These are phyloP conservation scores for Castanea crenata DNA, from an alignment of 306 rosid genomes.

Conservation along the genomic window DNA sequence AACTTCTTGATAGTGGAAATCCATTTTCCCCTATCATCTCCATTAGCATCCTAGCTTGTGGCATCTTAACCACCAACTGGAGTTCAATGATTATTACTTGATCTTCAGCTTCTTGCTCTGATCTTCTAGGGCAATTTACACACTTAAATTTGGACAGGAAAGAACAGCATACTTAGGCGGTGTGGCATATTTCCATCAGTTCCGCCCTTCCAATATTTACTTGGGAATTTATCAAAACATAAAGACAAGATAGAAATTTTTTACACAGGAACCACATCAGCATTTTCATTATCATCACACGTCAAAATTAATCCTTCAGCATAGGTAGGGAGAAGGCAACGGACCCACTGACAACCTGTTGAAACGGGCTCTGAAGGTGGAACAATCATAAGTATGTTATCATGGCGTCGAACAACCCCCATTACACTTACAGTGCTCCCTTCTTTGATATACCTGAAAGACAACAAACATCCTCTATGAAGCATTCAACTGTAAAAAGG, in stretches of 20 bases:
- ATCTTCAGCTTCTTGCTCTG: constrained; percentile 32
- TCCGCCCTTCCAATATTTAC: constrained; percentile 35
- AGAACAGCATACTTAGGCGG: constrained; percentile 16
- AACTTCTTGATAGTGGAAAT: constrained; percentile 26
- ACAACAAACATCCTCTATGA: constrained; percentile 17
- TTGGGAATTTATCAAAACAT: constrained; percentile 21
- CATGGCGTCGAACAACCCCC: constrained; percentile 93
- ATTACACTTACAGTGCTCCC: constrained; percentile 95
- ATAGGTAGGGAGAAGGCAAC: constrained; percentile 80
- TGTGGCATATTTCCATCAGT: constrained; percentile 17
- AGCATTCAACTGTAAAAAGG: not conserved
- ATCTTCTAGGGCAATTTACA: constrained; percentile 45
- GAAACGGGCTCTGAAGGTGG: constrained; percentile 77
- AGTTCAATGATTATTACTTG: constrained; percentile 18
- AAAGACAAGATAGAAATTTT: constrained; percentile 1
- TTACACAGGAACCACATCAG: constrained; percentile 88
- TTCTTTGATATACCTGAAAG: constrained; percentile 80
- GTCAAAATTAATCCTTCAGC: constrained; percentile 82
- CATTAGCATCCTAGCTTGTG: constrained; percentile 8
- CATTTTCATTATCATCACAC: constrained; percentile 74
- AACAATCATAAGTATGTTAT: constrained; percentile 88
- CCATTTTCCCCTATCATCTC: constrained; percentile 13
- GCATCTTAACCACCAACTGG: constrained; percentile 14
- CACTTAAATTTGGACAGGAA: constrained; percentile 28
- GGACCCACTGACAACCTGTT: constrained; percentile 85